Base-by-base conservation (phyloP, 2,329 filamentous ascomycete species). In the Talaromyces sp. region DNA sequence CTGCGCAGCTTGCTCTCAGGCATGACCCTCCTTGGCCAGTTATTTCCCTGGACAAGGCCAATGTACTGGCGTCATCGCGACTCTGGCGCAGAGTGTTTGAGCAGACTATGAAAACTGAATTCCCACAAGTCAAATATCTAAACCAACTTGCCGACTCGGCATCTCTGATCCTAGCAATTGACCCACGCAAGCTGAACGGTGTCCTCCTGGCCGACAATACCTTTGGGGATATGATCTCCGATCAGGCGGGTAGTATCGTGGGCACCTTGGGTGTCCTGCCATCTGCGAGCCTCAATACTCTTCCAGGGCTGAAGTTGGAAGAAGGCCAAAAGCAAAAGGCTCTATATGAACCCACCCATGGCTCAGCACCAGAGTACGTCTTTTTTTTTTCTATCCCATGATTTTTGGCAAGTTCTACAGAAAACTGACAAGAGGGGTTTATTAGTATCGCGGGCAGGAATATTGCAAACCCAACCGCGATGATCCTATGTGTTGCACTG, bases 301-400 rank as follows among this genome's bases (percentile, higher is more conserved):
- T 95, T 62, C 92, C 92, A 0, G 90, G 93, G 69, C 89, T 89
- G 60, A 68, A 67, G 58, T 58, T 47, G 56, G 1, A 52, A 67
- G 19, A 89, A 91, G 79, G 84, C 83, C 67, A 87, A 84, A 53
- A 27, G 72, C 90, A 91, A 73, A 93, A 93, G 73, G 92, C 91
- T 61, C 91, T 96, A 68, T 97, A 96, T 75, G 93, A 97, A 82
- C 93, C 93, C 9, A 96, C 96, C 65, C 92, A 97, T 77, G 92
- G 75, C 15, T 76, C 74, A 36, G 75, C 72, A n/a, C 73, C 75
- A 33, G 72, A 67, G 72, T 76, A 65, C 63, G 72, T 68, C 39
- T 36, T 32, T 30, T 49, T 10, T 27, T 6, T 52, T 17, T 9
- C 19, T 25, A 11, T 47, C 11, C n/a, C 22, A 3, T 11, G 25